Conservation (phyloP, 345 rosid species). For the Pistacia vera region DNA sequence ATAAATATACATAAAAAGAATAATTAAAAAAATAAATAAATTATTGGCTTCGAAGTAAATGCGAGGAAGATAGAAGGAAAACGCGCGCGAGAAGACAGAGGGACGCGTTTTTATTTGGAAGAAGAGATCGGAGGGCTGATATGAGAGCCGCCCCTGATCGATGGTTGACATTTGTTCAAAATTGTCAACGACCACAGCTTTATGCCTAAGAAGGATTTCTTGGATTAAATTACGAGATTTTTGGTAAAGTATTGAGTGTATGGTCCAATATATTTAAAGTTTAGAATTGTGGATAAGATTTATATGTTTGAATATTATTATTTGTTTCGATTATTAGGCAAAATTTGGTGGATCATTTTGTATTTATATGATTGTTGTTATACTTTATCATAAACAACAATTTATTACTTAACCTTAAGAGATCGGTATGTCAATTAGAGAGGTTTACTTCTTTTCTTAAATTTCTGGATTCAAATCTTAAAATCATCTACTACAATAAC, state of each 20-base stretch:
- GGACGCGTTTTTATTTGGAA: constrained; percentile 1
- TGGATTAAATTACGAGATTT: neutral
- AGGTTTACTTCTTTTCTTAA: too few species aligned
- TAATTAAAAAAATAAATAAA: neutral
- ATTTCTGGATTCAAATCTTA: too few species aligned
- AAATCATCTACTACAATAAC: too few species aligned
- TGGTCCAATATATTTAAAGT: neutral
- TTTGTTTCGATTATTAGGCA: too few species aligned
- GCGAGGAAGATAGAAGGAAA: constrained; percentile 58
- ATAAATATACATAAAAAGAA: too few species aligned
- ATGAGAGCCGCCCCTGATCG: constrained; percentile 57
- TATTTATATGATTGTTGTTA: too few species aligned
- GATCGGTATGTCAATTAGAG: too few species aligned
- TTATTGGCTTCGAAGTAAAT: constrained; percentile 39
- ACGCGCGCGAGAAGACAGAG: constrained; percentile 31
- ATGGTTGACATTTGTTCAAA: constrained; percentile 25
- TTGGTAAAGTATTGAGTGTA: neutral
- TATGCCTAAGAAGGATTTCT: neutral
- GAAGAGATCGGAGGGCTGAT: constrained; percentile 37
- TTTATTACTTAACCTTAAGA: too few species aligned
- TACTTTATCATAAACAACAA: too few species aligned
- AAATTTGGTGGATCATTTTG: too few species aligned
- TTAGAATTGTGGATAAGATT: too few species aligned
- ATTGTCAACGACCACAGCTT: constrained; percentile 31
- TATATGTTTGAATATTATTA: neutral